Evolutionary conservation across 345 rosid species (phyloP).

Genomic region (Diplotaxis tenuifolia): DNA sequence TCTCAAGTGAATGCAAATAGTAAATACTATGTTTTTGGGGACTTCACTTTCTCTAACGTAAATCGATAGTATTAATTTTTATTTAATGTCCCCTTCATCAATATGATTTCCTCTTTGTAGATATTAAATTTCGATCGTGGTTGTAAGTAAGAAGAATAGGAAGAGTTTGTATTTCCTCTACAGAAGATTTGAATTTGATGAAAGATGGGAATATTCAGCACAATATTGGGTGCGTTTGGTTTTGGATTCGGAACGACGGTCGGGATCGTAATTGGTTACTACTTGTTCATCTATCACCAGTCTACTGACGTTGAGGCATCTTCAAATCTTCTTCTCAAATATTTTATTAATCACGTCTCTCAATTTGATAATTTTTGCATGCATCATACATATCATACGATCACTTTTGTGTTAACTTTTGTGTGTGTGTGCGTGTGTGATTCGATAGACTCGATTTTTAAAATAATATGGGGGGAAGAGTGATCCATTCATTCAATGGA

Average conservation of each 20-base stretch:
- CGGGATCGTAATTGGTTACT: slow-evolving; percentile 72
- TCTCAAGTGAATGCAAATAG: neutral
- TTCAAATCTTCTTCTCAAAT: neutral
- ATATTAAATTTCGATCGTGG: neutral
- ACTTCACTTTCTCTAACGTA: neutral
- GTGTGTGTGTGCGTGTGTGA: no score
- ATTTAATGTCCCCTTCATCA: neutral
- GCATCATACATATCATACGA: no score
- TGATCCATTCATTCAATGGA: neutral
- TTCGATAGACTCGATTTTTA: neutral
- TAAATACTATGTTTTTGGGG: neutral
- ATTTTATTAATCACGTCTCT: neutral
- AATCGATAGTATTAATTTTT: neutral
- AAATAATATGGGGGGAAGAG: neutral
- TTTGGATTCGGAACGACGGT: slow-evolving; percentile 78
- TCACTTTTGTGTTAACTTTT: no score
- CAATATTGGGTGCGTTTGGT: slow-evolving; percentile 60
- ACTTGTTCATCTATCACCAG: slow-evolving; percentile 65
- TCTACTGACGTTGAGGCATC: slow-evolving; percentile 72
- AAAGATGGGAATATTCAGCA: slow-evolving; percentile 66
- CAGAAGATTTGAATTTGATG: slow-evolving; percentile 19
- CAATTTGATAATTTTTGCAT: neutral
- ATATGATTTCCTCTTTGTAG: neutral
- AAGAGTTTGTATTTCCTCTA: no score
- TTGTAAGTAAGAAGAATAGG: neutral